Evolutionary conservation across 768 basidiomycete species (phyloP), one percentile per base, ranked within the genome.

Genomic region (Mycena polygramma): DNA sequence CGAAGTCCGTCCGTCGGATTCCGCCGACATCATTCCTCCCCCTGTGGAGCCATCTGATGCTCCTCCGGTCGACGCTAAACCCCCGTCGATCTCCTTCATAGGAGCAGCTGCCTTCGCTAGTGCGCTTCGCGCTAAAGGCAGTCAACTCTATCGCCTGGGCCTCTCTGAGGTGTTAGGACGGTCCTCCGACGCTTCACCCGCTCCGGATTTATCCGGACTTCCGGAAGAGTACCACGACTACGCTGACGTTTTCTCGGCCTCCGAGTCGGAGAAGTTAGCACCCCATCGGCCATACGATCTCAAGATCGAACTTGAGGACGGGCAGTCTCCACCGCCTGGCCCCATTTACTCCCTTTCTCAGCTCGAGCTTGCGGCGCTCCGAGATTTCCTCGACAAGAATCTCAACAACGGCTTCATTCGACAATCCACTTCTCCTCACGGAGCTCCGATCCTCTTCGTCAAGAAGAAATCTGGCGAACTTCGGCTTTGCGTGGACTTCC

Each of bases 221-320:
- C 54, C 20, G 11, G 6, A 1, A 7, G 45, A 60, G 60, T 49
- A 49, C 30, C 46, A 49, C 19, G 35, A 49, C 19, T 61, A 17
- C 19, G 60, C 60, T 9, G 26, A 51, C 14, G 46, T 61, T 39
- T 51, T 61, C 20, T 61, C 35, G 30, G 60, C 26, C 8, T n/a
- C 10, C 9, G 46, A 61, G n/a, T 30, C 60, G 2, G 17, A 49
- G 7, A 49, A 49, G 26, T 49, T 61, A 22, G 46, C 46, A n/a
- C 60, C 60, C 9, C 60, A 61, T 37, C 48, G 57, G 39, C n/a
- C 20, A 24, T 58, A 24, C 57, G 24, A 58, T 58, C 57, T 58
- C 22, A 58, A 58, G 60, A 49, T 61, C 48, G 45, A 61, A 8
- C 26, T 37, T 4, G 48, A 36, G 30, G 48, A 61, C n/a, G 39